Conservation (phyloP, 2,329 filamentous ascomycete species). For the Zymoseptoria crescenta region DNA sequence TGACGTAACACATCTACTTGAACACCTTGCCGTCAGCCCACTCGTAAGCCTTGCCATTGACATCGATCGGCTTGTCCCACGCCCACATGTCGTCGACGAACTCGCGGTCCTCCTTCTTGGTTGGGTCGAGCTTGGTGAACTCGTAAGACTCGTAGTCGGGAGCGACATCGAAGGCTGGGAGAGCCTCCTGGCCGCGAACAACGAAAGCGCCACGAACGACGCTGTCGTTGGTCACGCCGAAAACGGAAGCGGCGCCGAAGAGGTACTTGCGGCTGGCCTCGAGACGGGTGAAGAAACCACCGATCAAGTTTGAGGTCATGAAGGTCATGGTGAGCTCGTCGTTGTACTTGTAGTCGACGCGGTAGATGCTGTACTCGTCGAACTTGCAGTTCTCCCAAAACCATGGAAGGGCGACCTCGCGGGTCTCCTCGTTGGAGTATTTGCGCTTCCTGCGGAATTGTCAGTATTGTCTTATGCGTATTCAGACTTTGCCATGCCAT, state of each 20-base stretch:
- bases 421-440: constrained; percentile 93
- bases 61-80: constrained; percentile 76
- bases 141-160: constrained; percentile 95
- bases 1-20: constrained; percentile 61
- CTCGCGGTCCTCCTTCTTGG: constrained; percentile 73
- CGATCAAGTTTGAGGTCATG: constrained; percentile 98
- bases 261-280: constrained; percentile 97
- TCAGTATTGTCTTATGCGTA: constrained; percentile 2
- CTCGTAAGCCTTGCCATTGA: constrained; percentile 80
- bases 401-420: constrained; percentile 76
- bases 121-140: constrained; percentile 93
- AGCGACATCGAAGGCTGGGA: constrained; percentile 88
- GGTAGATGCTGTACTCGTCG: constrained; percentile 93
- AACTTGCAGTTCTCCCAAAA: constrained; percentile 97
- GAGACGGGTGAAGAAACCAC: constrained; percentile 93
- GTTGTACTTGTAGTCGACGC: constrained; percentile 97
- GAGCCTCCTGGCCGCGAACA: constrained; percentile 80
- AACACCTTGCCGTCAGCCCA: constrained; percentile 95
- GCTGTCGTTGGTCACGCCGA: constrained; percentile 79
- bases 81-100: constrained; percentile 83
- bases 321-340: constrained; percentile 94
- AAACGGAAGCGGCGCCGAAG: constrained; percentile 86
- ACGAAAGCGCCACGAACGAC: constrained; percentile 90
- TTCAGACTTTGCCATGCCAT: constrained; percentile 1
- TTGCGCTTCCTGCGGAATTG: constrained; percentile 60